Conservation (phyloP, 805 yeast species). For the Barnettozyma wickerhamii region DNA sequence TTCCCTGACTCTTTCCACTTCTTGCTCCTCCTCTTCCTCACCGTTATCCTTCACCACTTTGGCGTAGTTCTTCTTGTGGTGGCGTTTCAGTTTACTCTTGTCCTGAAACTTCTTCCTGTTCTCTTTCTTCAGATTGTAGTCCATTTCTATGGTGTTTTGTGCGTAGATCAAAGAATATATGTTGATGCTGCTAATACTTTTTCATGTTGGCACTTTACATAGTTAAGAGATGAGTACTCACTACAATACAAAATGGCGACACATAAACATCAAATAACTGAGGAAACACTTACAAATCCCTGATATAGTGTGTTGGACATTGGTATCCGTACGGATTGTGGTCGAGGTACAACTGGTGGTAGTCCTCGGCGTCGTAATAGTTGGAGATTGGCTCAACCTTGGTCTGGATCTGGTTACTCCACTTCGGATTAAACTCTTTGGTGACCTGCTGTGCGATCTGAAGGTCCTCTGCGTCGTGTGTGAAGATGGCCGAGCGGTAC, state of each 20-base stretch:
- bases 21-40: slow-evolving; percentile 12
- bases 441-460: slow-evolving; percentile 41
- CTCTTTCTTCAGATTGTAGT: slow-evolving; percentile 31
- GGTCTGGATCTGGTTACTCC: slow-evolving; percentile 69
- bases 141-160: too few relatives aligned
- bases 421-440: slow-evolving; percentile 59
- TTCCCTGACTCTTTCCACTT: slow-evolving; percentile 16
- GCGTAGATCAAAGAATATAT: too few relatives aligned
- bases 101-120: slow-evolving; percentile 39
- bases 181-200: too few relatives aligned
- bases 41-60: slow-evolving; percentile 25
- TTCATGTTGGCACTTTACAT: too few relatives aligned
- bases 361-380: slow-evolving; percentile 94
- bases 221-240: too few relatives aligned
- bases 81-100: slow-evolving; percentile 33
- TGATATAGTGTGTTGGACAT: slow-evolving; percentile 83
- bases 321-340: slow-evolving; percentile 85
- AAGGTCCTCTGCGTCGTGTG: slow-evolving; percentile 46
- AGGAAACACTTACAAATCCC: slow-evolving; percentile 43
- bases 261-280: too few relatives aligned
- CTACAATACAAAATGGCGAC: too few relatives aligned
- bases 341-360: slow-evolving; percentile 79
- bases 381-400: slow-evolving; percentile 58
- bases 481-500: slow-evolving; percentile 79
- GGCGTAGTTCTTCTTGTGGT: slow-evolving; percentile 34